Evolutionary conservation across 2,329 filamentous ascomycete genomes (phyloP), one percentile per base, ranked within the genome.

Genomic region (Colletotrichum musicola): DNA sequence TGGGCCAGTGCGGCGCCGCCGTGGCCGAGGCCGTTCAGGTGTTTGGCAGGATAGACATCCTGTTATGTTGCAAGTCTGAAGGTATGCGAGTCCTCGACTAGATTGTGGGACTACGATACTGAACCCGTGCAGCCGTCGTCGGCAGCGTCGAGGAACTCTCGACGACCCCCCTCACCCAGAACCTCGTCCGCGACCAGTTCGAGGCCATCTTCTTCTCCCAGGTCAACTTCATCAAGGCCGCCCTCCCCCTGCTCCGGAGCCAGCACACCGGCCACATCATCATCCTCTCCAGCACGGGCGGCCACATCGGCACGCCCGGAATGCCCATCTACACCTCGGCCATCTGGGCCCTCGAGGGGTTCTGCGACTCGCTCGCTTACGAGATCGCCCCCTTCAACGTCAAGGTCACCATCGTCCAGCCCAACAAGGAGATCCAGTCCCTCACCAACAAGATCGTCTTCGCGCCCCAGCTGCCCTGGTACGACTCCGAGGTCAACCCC

Each of bases 331-430:
- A 97, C 78, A 96, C 94, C 72, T 94, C 95, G 18, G 93, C 94
- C 14, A 95, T 94, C 44, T 98, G 95, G 94, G 96, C 94, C 1
- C 87, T 98, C 42, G 96, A 98, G 81, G 96, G 95, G 18, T 98
- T 96, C 79, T 98, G 95, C 81, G 95, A 98, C 81, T 94, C 93
- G 68, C 86, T 99, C 25, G 95, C 95, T 1, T 99, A 98, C 80
- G 96, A 99, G 81, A 92, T 99, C 71, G 93, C 95, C 0, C 96
- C 96, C 0, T 98, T 98, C 84, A 98, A 98, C 81, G 90, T 98
- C 82, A 97, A 95, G 80, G 89, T 98, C 79, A 98, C 94, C 47
- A 95, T 98, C 73, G 92, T 99, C 51, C 95, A 99, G 83, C 94
- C 95, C 27, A 97, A 94, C 80, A 94, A 97, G 81, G 95, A 98